Base-by-base conservation (phyloP, 768 basidiomycete genomes). In the Boletellus ananas region DNA sequence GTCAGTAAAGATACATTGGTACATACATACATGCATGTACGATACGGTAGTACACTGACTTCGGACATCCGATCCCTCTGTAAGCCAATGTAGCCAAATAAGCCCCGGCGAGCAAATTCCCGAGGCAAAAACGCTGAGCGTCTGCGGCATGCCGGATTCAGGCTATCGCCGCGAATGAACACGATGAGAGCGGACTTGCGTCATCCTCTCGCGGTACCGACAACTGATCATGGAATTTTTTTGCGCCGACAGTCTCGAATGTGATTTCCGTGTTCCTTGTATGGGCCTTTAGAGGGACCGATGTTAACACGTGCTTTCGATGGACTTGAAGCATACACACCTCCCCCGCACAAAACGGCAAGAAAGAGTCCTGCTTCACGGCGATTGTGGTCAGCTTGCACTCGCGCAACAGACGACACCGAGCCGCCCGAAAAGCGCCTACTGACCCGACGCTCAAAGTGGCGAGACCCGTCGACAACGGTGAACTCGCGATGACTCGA, bases 391-490 rank as follows among this genome's bases (percentile, higher is more conserved):
- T 63, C n/a, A 60, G 55, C 31, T 39, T 33, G 38, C 29, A 40
- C 43, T 17, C 40, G 12, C 23, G 23, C 13, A 5, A 43, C 2
- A 27, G 16, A 43, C 8, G 36, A 34, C 40, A 38, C 29, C 23
- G 16, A 49, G 41, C 50, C 29, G 20, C 36, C 10, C 17, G 43
- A 29, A 27, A 37, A 50, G 50, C 11, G 27, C 17, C 20, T 44
- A 39, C 60, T 52, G 37, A 64, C 63, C 57, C 43, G 55, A 40
- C 52, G 49, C 25, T 55, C 63, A 10, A 45, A n/a, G 9, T 59
- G 63, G 44, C 41, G 37, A 35, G 60, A 51, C 29, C 33, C 54
- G 45, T 63, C 55, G n/a, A 61, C 61, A 37, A 62, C 59, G 4
- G 43, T 56, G n/a, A 65, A 62, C 31, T 63, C 63, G 2, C 41